Conservation (phyloP, 306 rosid species). For the Medicago arabica region DNA sequence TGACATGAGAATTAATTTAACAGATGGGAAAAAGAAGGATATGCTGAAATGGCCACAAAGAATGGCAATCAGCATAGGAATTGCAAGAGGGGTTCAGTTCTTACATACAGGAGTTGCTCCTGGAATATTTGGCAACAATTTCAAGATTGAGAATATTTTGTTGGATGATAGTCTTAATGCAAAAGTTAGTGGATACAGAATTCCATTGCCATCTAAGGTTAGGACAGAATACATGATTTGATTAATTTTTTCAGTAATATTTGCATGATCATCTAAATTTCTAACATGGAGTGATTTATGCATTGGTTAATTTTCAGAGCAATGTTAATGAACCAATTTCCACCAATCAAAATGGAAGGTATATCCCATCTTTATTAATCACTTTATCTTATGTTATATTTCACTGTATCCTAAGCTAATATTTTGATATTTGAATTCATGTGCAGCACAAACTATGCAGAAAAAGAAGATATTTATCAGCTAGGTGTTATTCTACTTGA, state of each 20-base stretch:
- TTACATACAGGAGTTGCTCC: constrained; percentile 85
- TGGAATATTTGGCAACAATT: constrained; percentile 71
- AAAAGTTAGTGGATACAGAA: constrained; percentile 73
- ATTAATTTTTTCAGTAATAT: neutral
- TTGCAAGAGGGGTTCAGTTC: constrained; percentile 84
- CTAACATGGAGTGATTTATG: neutral
- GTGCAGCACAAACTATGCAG: constrained; percentile 58
- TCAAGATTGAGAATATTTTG: constrained; percentile 69
- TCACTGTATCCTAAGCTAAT: constrained; percentile 24
- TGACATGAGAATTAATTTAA: constrained; percentile 18
- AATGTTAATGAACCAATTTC: constrained; percentile 43
- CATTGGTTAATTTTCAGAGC: constrained; percentile 39
- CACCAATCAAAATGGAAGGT: constrained; percentile 46
- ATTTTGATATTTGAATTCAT: neutral
- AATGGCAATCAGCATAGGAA: constrained; percentile 89
- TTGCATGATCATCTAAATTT: constrained; percentile 10
- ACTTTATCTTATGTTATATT: constrained; percentile 20
- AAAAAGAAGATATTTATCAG: constrained; percentile 87
- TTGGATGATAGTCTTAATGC: constrained; percentile 85
- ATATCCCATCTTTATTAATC: constrained; percentile 7
- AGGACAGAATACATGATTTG: neutral
- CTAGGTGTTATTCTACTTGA: constrained; percentile 84
- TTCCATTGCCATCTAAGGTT: constrained; percentile 73
- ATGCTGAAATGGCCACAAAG: constrained; percentile 97
- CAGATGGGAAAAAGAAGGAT: constrained; percentile 91